Conservation (phyloP, 495 filamentous ascomycete genomes). For the Penicillium parvum region DNA sequence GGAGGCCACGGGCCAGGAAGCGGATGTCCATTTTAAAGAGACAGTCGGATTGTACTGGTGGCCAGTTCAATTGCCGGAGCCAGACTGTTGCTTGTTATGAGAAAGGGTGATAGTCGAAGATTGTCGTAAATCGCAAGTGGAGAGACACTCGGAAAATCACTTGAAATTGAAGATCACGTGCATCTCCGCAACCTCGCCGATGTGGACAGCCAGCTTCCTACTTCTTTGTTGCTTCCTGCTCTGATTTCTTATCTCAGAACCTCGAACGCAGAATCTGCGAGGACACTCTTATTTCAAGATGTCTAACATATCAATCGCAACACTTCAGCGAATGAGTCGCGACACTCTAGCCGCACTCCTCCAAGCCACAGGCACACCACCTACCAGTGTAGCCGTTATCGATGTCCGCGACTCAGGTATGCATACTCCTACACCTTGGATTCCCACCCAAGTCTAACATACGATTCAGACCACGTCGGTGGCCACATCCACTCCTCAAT, state of each 20-base stretch:
- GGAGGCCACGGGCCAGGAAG: slow-evolving; percentile 33
- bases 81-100: background rate
- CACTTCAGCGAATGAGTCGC: slow-evolving; percentile 60
- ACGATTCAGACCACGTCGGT: slow-evolving; percentile 71
- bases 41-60: background rate
- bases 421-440: background rate
- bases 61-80: slow-evolving; percentile 2
- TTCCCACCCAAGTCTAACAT: background rate
- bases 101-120: slow-evolving; percentile 1
- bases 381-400: slow-evolving; percentile 62
- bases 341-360: slow-evolving; percentile 54
- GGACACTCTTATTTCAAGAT: slow-evolving; percentile 29
- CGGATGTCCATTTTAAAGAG: slow-evolving; percentile 33
- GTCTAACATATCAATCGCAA: slow-evolving; percentile 54
- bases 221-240: background rate
- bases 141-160: slow-evolving; percentile 17
- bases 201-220: background rate
- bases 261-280: background rate
- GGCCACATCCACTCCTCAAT: slow-evolving; percentile 75
- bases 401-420: slow-evolving; percentile 83
- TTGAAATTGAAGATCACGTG: slow-evolving; percentile 29
- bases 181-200: background rate
- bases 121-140: slow-evolving; percentile 8
- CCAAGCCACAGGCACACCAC: slow-evolving; percentile 27
- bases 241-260: background rate